Base-by-base conservation (phyloP, 1,284 basidiomycete species). In the Leccinum fuscescens region DNA sequence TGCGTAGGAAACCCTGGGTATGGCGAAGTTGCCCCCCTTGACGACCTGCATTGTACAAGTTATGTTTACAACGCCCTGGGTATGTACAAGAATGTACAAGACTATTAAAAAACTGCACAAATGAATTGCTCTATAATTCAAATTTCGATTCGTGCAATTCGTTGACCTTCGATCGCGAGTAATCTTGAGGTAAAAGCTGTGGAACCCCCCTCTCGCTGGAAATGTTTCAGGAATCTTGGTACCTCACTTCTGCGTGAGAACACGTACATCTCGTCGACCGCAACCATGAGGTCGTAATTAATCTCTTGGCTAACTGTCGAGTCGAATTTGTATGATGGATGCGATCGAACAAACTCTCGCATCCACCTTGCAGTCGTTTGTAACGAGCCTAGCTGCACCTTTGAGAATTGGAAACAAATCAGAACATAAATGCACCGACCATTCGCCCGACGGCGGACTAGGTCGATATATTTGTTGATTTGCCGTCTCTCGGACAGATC, bases 311-410 rank as follows among this genome's bases (percentile, higher is more conserved):
- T 90, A 24, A 99, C 92, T 37, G 92, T 89, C 48, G 94, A 97
- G 76, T 99, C 95, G 56, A 86, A 82, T 75, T 92, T 90, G 80
- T 99, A 99, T 20, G 80, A 83, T 3, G 95, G 93, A 75, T 99
- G 97, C 1, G 85, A 82, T 20, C 87, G 86, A 52, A 99, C 91
- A 74, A 97, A 99, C 53, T 92, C 82, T 29, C 97, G 85, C 60
- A 98, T 95, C 94, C 94, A 99, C 7, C 87, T 87, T 2, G 97
- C 97, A 1, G 93, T 86, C 0, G 97, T 99, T 69, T 88, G 76
- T n/a, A 98, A 80, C 15, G 87, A 80, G 15, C 94, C 93, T 93
- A 60, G 53, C 51, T 17, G 55, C 42, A 63, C 46, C 60, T 6
- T 61, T 49, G 61, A 54, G 44, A 29, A 56, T 39, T 48, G 11